Percentiles rank a stretch among this genome's conserved stretches.
These are phyloP conservation scores for Coniella lustricola DNA, from an alignment of 2,329 filamentous ascomycete species.

Conservation along the genomic window DNA sequence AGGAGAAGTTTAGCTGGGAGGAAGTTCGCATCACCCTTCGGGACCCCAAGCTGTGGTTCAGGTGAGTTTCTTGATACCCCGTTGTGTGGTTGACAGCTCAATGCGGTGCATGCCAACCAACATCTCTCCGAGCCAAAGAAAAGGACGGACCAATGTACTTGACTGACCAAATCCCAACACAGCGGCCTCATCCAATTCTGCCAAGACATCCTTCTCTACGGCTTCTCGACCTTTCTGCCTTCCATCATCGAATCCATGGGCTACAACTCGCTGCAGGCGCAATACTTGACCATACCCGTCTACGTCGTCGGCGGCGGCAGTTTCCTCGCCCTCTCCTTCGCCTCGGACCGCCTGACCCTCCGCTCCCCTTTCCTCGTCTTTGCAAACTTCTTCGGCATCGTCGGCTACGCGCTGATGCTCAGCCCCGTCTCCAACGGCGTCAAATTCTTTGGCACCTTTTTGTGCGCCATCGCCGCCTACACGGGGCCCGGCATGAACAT, in stretches of 20 bases:
- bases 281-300: conserved; percentile 51
- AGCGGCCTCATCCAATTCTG: conserved; percentile 41
- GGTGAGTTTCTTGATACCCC: conserved; percentile 22
- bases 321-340: conserved; percentile 37
- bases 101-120: not conserved
- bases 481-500: conserved; percentile 39
- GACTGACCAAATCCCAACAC: not conserved
- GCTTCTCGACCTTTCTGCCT: conserved; percentile 53
- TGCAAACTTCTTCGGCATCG: conserved; percentile 42
- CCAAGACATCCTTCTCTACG: conserved; percentile 45
- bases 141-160: too few species aligned
- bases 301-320: conserved; percentile 41
- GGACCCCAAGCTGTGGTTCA: conserved; percentile 46
- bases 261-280: conserved; percentile 41
- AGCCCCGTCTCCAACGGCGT: conserved; percentile 40
- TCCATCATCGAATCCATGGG: conserved; percentile 47
- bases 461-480: conserved; percentile 41
- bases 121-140: not conserved
- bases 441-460: conserved; percentile 42
- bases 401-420: conserved; percentile 43
- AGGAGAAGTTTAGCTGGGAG: conserved; percentile 41
- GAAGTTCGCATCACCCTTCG: conserved; percentile 39
- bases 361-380: conserved; percentile 45
- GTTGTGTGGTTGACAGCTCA: conserved; percentile 5
- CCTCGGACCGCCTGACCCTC: conserved; percentile 36